phyloP scores from a whole-genome alignment of 2,329 filamentous ascomycete species.

The Trichoderma sp. region DNA sequence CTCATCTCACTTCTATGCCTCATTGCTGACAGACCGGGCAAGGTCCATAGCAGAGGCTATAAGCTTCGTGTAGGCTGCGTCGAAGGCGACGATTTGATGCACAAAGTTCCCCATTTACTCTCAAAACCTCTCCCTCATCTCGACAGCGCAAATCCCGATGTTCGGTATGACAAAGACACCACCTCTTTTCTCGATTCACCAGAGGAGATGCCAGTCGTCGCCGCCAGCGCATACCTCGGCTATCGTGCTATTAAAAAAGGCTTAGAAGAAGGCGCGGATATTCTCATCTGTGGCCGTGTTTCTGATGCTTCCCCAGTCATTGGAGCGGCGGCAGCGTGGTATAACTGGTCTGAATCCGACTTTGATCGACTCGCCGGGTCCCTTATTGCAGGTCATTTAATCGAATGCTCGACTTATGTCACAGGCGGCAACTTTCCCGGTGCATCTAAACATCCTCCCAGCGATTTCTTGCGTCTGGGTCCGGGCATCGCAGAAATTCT shows the following conservation, averaged over 20 bases:
- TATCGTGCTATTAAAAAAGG: conserved; percentile 42
- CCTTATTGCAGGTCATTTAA: conserved; percentile 48
- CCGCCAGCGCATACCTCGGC: conserved; percentile 50
- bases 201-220: conserved; percentile 23
- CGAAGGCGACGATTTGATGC: conserved; percentile 38
- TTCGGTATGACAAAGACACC: conserved; percentile 23
- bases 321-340: conserved; percentile 51
- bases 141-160: conserved; percentile 22
- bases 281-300: conserved; percentile 43
- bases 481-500: conserved; percentile 51
- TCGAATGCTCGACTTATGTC: conserved; percentile 50
- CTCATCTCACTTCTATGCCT: neutral
- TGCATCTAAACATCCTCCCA: conserved; percentile 26
- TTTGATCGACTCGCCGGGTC: conserved; percentile 47
- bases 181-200: conserved; percentile 22
- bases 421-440: conserved; percentile 53
- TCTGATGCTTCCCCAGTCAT: conserved; percentile 49
- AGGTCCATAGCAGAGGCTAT: conserved; percentile 28
- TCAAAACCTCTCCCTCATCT: conserved; percentile 23
- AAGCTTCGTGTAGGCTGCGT: conserved; percentile 38
- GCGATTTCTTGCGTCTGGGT: conserved; percentile 35
- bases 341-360: conserved; percentile 43
- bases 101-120: conserved; percentile 20
- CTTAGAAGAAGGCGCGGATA: conserved; percentile 39
- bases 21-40: neutral